Conservation (phyloP, 2,329 filamentous ascomycete species). For the Phialophora macrospora region DNA sequence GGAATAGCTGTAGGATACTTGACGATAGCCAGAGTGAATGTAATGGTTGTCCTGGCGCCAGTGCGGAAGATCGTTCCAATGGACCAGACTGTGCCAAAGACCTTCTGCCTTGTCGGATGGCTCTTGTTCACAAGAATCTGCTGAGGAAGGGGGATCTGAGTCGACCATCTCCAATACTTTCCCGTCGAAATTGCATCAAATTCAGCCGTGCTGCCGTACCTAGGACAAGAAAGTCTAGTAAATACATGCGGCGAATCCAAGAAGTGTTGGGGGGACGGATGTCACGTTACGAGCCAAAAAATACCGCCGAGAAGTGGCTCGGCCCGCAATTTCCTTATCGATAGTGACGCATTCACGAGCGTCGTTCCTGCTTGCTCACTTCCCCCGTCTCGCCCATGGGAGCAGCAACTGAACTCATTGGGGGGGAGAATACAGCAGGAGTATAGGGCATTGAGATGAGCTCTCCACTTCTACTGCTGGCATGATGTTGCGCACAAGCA, state of each 20-base stretch:
- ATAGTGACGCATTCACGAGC: neutral
- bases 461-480: neutral
- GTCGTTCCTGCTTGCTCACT: neutral
- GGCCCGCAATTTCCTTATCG: constrained; percentile 8
- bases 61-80: constrained; percentile 58
- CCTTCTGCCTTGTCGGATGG: constrained; percentile 35
- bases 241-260: neutral
- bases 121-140: neutral
- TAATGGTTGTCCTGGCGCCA: constrained; percentile 71
- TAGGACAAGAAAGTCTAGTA: neutral
- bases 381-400: neutral
- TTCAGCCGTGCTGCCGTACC: neutral
- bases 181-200: neutral
- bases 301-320: neutral
- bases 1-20: constrained; percentile 64
- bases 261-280: neutral
- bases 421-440: neutral
- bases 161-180: neutral
- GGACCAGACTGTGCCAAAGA: constrained; percentile 42
- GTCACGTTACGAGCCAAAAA: neutral
- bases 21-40: constrained; percentile 70
- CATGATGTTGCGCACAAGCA: neutral
- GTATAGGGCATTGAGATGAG: neutral
- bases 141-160: neutral
- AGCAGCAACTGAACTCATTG: neutral